Conservation (phyloP, 2,329 filamentous ascomycete genomes). For the Akanthomyces muscarius region DNA sequence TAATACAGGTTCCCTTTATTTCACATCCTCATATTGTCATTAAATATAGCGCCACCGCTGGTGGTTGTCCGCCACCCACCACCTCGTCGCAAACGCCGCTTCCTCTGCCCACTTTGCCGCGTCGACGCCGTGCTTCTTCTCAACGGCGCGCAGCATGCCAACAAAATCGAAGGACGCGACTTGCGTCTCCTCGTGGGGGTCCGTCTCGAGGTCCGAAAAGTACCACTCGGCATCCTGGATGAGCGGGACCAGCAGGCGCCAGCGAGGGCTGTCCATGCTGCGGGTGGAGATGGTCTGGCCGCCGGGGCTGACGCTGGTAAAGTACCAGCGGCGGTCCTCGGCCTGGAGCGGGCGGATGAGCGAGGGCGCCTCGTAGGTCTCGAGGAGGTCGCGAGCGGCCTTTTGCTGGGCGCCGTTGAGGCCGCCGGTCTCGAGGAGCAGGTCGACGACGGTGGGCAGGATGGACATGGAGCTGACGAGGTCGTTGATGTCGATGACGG, state of each 20-base stretch:
- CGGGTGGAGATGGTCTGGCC: slow-evolving; percentile 31
- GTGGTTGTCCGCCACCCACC: slow-evolving; percentile 35
- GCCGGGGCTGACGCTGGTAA: slow-evolving; percentile 32
- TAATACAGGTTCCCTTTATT: not conserved
- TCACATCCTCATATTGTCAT: not conserved
- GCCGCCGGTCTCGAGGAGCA: slow-evolving; percentile 31
- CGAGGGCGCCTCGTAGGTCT: slow-evolving; percentile 33
- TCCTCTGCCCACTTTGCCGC: slow-evolving; percentile 32
- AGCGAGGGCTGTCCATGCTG: slow-evolving; percentile 27
- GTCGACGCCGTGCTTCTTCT: slow-evolving; percentile 25
- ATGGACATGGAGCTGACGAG: slow-evolving; percentile 31
- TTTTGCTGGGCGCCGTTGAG: slow-evolving; percentile 25
- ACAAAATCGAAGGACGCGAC: slow-evolving; percentile 17
- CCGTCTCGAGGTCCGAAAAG: slow-evolving; percentile 28
- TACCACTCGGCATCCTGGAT: slow-evolving; percentile 31
- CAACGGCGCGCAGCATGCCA: slow-evolving; percentile 18
- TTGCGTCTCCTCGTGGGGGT: slow-evolving; percentile 28
- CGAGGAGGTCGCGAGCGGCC: slow-evolving; percentile 27
- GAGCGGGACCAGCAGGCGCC: slow-evolving; percentile 31
- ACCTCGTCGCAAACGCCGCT: slow-evolving; percentile 31
- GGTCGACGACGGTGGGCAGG: slow-evolving; percentile 32
- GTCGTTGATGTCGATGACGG: slow-evolving; percentile 28
- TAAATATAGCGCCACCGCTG: slow-evolving; percentile 31
- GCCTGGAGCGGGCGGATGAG: slow-evolving; percentile 28
- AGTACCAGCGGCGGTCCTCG: slow-evolving; percentile 28